phyloP scores from a whole-genome alignment of 2,329 filamentous ascomycete species.

The Orbilia brochopaga region DNA sequence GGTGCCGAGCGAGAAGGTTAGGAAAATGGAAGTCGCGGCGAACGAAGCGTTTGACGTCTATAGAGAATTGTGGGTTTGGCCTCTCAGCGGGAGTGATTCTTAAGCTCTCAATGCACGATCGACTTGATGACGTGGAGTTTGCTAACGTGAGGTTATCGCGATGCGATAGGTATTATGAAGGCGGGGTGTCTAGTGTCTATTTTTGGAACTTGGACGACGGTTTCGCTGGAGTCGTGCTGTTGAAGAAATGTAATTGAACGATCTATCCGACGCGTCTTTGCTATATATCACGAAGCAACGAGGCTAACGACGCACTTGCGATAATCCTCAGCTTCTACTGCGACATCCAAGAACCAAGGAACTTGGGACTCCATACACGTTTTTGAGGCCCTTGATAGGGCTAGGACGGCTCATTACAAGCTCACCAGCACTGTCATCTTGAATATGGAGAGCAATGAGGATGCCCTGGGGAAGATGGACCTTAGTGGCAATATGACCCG shows the following conservation, averaged over 20 bases:
- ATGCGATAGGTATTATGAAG: constrained; percentile 77
- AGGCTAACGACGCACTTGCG: constrained; percentile 7
- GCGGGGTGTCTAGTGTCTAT: constrained; percentile 93
- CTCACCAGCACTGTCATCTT: constrained; percentile 96
- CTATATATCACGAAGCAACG: neutral
- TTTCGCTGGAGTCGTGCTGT: constrained; percentile 90
- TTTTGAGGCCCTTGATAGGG: constrained; percentile 92
- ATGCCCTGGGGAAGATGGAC: constrained; percentile 81
- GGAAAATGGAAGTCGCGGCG: constrained; percentile 90
- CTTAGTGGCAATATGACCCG: constrained; percentile 97
- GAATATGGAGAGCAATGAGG: constrained; percentile 73
- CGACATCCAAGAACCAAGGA: constrained; percentile 71
- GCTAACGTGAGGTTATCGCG: neutral
- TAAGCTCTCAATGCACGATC: neutral
- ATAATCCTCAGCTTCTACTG: constrained; percentile 67
- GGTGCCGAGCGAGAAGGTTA: constrained; percentile 84
- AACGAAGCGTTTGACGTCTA: constrained; percentile 98
- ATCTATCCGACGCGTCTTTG: neutral
- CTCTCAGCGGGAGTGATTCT: neutral
- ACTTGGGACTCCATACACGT: constrained; percentile 99
- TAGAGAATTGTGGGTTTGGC: constrained; percentile 71
- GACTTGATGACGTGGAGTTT: neutral
- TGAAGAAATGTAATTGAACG: constrained; percentile 80
- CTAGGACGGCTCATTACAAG: constrained; percentile 92
- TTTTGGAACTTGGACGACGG: constrained; percentile 98